Conservation (phyloP, 2,329 filamentous ascomycete species). For the Monascus ruber region DNA sequence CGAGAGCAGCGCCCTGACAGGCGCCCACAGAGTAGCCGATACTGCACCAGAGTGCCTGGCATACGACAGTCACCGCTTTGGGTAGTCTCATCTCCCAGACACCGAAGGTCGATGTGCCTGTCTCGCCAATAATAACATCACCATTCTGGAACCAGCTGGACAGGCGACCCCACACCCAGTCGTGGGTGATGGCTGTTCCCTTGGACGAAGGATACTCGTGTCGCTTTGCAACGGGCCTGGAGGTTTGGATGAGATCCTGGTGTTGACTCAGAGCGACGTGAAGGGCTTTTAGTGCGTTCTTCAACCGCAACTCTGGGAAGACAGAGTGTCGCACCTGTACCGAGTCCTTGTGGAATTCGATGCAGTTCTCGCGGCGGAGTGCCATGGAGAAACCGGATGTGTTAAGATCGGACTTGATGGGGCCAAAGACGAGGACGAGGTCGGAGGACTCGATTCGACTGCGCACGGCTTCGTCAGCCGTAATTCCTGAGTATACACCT, state of each 20-base stretch:
- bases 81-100: constrained; percentile 80
- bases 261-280: constrained; percentile 39
- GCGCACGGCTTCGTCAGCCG: constrained; percentile 46
- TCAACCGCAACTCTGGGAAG: constrained; percentile 69
- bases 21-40: constrained; percentile 56
- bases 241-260: too few relatives aligned
- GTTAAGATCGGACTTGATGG: constrained; percentile 36
- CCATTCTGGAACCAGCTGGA: constrained; percentile 17
- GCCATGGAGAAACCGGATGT: constrained; percentile 69
- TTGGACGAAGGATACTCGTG: too few relatives aligned
- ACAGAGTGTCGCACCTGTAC: constrained; percentile 67
- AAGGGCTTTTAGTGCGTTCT: constrained; percentile 64
- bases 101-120: constrained; percentile 78
- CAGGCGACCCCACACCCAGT: too few relatives aligned
- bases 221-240: too few relatives aligned
- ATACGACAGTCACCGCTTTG: constrained; percentile 59
- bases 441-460: constrained; percentile 31
- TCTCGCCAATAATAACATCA: constrained; percentile 77
- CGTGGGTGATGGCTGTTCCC: too few relatives aligned
- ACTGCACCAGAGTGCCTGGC: constrained; percentile 61
- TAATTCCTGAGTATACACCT: constrained; percentile 75
- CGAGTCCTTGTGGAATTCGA: constrained; percentile 70
- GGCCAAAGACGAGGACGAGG: constrained; percentile 32
- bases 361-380: constrained; percentile 65
- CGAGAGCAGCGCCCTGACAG: constrained; percentile 61